Conservation (phyloP, 495 filamentous ascomycete genomes). For the Penicillium paradoxum region DNA sequence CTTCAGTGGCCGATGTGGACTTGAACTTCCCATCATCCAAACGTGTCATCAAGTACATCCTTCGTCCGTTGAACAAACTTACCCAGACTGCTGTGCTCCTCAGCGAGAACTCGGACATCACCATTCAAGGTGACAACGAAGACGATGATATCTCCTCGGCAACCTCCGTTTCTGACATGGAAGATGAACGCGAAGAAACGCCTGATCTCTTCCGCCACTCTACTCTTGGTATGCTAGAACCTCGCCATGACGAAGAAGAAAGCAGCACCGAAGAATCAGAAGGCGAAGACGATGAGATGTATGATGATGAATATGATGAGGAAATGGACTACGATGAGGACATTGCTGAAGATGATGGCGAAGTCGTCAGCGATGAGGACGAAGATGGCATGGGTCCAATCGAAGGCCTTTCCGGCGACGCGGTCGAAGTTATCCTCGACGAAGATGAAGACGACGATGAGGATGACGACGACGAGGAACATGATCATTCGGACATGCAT, state of each 20-base stretch:
- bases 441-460: conserved; percentile 60
- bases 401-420: conserved; percentile 78
- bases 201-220: conserved; percentile 97
- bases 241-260: conserved; percentile 70
- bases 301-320: conserved; percentile 76
- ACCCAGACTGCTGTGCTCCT: conserved; percentile 82
- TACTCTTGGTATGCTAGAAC: conserved; percentile 90
- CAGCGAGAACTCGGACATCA: conserved; percentile 72
- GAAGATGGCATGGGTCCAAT: conserved; percentile 79
- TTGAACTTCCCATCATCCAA: conserved; percentile 91
- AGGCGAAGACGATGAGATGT: conserved; percentile 79
- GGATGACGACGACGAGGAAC: conserved; percentile 64
- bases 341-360: conserved; percentile 68
- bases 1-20: conserved; percentile 94
- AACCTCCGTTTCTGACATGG: conserved; percentile 81
- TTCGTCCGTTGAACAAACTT: conserved; percentile 79
- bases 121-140: conserved; percentile 60
- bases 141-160: conserved; percentile 89
- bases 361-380: conserved; percentile 85
- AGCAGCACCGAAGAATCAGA: conserved; percentile 60
- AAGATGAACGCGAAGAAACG: conserved; percentile 89
- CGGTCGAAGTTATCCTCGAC: conserved; percentile 81
- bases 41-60: conserved; percentile 90
- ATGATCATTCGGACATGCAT: conserved; percentile 53
- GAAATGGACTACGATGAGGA: conserved; percentile 91